Evolutionary conservation across 2,329 filamentous ascomycete species (phyloP).

Genomic region (Tothia fuscella): DNA sequence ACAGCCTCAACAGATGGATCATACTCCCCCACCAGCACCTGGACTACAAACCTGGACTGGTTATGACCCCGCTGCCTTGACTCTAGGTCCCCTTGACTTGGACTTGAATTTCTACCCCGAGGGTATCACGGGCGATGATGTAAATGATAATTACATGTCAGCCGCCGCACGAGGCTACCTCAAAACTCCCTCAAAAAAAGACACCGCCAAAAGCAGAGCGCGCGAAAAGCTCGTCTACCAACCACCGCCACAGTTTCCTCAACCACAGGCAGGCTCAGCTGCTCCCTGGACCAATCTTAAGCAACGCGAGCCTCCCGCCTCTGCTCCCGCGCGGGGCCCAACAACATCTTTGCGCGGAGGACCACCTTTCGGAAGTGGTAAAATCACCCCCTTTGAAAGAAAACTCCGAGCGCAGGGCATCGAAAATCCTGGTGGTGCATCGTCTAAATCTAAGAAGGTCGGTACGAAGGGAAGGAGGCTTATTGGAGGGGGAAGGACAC

Average conservation of each 20-base stretch:
- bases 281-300: constrained; percentile 13
- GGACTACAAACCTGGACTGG: not conserved
- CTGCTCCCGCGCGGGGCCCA: not conserved
- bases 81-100: constrained; percentile 15
- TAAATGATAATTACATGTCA: constrained; percentile 9
- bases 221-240: constrained; percentile 12
- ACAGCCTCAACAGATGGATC: not conserved
- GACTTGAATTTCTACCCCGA: constrained; percentile 13
- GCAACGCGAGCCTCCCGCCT: not conserved
- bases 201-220: constrained; percentile 23
- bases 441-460: not conserved
- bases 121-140: constrained; percentile 14
- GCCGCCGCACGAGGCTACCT: constrained; percentile 28
- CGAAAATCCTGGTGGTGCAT: not conserved
- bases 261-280: no score
- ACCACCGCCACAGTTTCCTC: no score
- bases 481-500: not conserved
- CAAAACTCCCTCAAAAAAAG: constrained; percentile 34
- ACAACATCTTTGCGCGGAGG: not conserved
- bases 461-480: no score
- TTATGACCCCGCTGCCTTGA: constrained; percentile 12
- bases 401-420: constrained; percentile 20
- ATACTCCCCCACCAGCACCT: not conserved
- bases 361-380: not conserved
- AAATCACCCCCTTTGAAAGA: constrained; percentile 22